These are phyloP conservation scores for Aspergillus fijiensis DNA, from an alignment of 2,329 filamentous ascomycete species.

Conservation along the genomic window DNA sequence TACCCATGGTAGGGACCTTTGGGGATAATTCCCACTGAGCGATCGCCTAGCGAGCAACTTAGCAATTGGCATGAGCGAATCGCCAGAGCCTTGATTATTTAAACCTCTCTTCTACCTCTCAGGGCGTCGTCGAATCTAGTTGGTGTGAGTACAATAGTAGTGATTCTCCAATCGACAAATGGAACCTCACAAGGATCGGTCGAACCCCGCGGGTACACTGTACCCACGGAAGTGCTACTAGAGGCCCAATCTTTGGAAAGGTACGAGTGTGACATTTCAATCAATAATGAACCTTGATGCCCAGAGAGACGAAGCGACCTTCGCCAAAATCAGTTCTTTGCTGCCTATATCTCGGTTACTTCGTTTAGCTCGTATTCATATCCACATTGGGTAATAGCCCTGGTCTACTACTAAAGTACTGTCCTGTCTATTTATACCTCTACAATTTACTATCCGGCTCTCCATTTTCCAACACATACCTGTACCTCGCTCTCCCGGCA, in stretches of 20 bases:
- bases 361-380: conserved; percentile 24
- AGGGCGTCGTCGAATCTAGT: too few species aligned
- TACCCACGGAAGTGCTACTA: too few species aligned
- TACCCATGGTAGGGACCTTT: conserved; percentile 34
- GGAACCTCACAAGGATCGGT: too few species aligned
- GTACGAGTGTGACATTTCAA: too few species aligned
- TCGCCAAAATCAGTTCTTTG: too few species aligned
- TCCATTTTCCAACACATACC: conserved; percentile 47
- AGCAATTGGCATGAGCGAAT: background rate
- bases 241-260: too few species aligned
- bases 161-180: too few species aligned
- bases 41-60: background rate
- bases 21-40: conserved; percentile 17
- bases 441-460: conserved; percentile 32
- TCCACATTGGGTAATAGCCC: conserved; percentile 12
- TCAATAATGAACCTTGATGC: too few species aligned
- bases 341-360: background rate
- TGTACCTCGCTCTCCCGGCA: conserved; percentile 47
- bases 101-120: background rate
- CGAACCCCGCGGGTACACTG: too few species aligned
- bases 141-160: too few species aligned
- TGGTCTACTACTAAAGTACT: background rate
- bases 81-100: background rate
- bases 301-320: too few species aligned
- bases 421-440: background rate